A percentile compares a stretch with the other conserved stretches of the same genome.
phyloP scores from a whole-genome alignment of 108 stramenopile genomes.

The Epipyxis sp. region DNA sequence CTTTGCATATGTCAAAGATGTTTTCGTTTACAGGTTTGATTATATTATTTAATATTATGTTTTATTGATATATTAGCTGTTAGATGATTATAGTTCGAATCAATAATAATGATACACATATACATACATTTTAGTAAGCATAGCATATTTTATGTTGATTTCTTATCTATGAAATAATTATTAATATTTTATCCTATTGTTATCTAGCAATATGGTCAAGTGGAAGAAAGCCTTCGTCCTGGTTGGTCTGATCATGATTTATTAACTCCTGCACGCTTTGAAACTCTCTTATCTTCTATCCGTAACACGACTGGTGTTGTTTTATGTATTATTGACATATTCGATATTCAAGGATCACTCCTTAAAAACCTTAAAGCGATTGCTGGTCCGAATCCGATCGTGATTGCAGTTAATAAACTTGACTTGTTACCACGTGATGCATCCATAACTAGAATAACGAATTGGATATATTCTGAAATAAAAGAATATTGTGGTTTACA shows the following conservation, averaged over 20 bases:
- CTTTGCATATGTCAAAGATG: constrained; percentile 54
- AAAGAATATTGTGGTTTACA: neutral
- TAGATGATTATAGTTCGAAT: too few relatives aligned
- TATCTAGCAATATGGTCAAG: constrained; percentile 50
- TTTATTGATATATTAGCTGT: too few relatives aligned
- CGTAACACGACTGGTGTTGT: constrained; percentile 35
- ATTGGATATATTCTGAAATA: constrained; percentile 47
- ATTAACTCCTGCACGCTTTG: constrained; percentile 35
- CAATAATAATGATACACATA: too few relatives aligned
- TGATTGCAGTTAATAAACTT: constrained; percentile 52
- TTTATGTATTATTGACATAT: constrained; percentile 52
- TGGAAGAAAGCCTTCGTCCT: constrained; percentile 47
- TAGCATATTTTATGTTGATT: too few relatives aligned
- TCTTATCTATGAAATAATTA: too few relatives aligned
- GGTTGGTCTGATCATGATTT: constrained; percentile 47
- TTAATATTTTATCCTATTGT: too few relatives aligned
- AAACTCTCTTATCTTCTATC: constrained; percentile 41
- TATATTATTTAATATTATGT: too few relatives aligned
- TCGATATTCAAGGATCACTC: constrained; percentile 55
- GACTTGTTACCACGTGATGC: constrained; percentile 53
- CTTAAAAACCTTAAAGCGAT: constrained; percentile 43
- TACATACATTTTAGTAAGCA: too few relatives aligned
- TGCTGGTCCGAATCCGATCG: constrained; percentile 49
- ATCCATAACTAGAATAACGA: constrained; percentile 34
- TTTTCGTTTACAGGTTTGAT: constrained; percentile 48